Conservation (phyloP, 179 eudicot genomes). For the Pouteria campechiana region DNA sequence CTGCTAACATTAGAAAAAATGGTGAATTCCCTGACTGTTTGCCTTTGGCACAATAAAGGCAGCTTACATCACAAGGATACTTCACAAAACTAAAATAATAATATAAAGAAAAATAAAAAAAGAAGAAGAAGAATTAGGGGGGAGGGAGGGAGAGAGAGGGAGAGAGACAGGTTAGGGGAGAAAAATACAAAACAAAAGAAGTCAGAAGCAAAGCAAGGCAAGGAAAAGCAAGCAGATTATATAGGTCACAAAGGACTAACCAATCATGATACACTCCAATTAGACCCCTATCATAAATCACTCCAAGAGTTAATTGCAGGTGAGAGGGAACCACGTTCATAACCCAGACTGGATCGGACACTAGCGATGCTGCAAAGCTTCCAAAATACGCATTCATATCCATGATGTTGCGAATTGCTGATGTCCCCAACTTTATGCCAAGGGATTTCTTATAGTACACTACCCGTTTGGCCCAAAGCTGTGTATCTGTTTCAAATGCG, state of each 20-base stretch:
- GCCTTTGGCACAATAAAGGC: too few species aligned
- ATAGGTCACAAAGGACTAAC: slow-evolving; percentile 39
- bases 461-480: slow-evolving; percentile 70
- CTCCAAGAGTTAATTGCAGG: slow-evolving; percentile 63
- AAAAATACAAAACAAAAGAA: too few species aligned
- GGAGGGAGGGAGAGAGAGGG: too few species aligned
- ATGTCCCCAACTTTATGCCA: slow-evolving; percentile 61
- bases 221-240: background rate
- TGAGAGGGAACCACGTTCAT: slow-evolving; percentile 90
- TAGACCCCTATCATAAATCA: slow-evolving; percentile 83
- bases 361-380: slow-evolving; percentile 89
- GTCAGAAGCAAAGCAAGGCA: background rate
- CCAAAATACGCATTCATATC: slow-evolving; percentile 96
- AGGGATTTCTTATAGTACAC: slow-evolving; percentile 61
- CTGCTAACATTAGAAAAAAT: too few species aligned
- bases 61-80: too few species aligned
- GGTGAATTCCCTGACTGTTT: too few species aligned
- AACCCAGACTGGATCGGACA: slow-evolving; percentile 88
- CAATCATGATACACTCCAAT: slow-evolving; percentile 90
- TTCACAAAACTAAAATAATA: too few species aligned
- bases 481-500: slow-evolving; percentile 70
- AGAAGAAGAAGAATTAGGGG: too few species aligned
- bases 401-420: slow-evolving; percentile 80
- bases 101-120: too few species aligned
- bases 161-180: too few species aligned